Percentiles rank a stretch among this genome's conserved stretches.
phyloP scores from a whole-genome alignment of 1,284 basidiomycete species.

The Entoloma clypeatum region DNA sequence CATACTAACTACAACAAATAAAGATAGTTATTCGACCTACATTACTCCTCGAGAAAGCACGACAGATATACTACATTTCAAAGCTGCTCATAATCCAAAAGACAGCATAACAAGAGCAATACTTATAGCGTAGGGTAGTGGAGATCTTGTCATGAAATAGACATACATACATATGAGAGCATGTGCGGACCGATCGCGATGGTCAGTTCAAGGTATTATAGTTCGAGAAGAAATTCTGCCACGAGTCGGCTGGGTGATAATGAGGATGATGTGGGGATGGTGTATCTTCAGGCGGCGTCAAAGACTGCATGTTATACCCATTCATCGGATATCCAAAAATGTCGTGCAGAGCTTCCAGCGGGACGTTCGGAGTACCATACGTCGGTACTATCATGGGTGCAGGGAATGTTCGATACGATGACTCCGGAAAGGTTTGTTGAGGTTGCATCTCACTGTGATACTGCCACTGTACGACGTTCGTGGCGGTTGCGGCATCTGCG shows the following conservation, averaged over 20 bases:
- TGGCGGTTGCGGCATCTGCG: conserved; percentile 14
- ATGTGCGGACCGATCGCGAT: background rate
- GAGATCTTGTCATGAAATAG: no score
- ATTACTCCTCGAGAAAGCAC: no score
- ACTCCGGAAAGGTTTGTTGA: no score
- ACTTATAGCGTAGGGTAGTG: no score
- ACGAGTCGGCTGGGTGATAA: conserved; percentile 34
- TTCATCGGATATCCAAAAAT: conserved; percentile 26
- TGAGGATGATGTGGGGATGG: conserved; percentile 34
- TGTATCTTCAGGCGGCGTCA: conserved; percentile 25
- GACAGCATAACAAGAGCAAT: no score
- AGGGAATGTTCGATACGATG: no score
- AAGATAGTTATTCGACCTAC: conserved; percentile 15
- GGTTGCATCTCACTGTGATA: conserved; percentile 14
- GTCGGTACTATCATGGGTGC: no score
- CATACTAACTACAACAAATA: conserved; percentile 30
- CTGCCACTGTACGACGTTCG: conserved; percentile 24
- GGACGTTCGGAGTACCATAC: conserved; percentile 11
- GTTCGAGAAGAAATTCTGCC: conserved; percentile 47
- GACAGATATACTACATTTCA: conserved; percentile 15
- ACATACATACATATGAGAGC: no score
- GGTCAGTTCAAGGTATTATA: conserved; percentile 21
- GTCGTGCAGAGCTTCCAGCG: conserved; percentile 23
- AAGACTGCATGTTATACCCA: conserved; percentile 25
- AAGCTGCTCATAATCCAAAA: background rate